Percentiles rank a stretch among this genome's conserved stretches.
Evolutionary conservation across 305 asterid species (phyloP).

Genomic region (Fraxinus dipetala): DNA sequence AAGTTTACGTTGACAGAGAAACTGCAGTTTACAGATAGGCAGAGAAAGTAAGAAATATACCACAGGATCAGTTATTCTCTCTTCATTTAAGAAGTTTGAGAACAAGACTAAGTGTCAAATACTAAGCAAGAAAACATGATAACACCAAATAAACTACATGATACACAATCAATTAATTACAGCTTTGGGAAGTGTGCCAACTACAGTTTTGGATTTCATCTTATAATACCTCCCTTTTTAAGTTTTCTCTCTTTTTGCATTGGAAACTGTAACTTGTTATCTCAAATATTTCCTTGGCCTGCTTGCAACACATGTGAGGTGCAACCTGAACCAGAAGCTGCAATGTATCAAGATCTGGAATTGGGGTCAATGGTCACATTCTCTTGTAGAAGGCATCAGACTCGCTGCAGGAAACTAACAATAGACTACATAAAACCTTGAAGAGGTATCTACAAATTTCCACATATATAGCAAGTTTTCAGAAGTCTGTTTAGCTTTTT

Average conservation of each 20-base stretch:
- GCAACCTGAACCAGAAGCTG: not conserved
- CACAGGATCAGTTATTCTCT: not conserved
- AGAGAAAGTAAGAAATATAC: not conserved
- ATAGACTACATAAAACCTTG: constrained; percentile 6
- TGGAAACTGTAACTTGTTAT: not conserved
- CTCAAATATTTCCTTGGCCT: not conserved
- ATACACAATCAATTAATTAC: not conserved
- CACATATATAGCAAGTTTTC: not conserved
- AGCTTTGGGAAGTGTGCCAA: not conserved
- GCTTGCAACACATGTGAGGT: not conserved
- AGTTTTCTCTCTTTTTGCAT: not conserved
- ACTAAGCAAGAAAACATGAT: not conserved
- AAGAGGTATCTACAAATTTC: constrained; percentile 7
- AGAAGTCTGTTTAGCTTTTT: constrained; percentile 1
- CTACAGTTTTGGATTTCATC: not conserved
- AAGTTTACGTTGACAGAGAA: not conserved
- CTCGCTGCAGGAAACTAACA: not conserved
- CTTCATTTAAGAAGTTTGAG: not conserved
- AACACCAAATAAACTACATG: not conserved
- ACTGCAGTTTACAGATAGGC: not conserved
- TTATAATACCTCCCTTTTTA: not conserved
- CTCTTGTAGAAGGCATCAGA: not conserved
- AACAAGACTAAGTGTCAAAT: not conserved
- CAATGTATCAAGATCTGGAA: not conserved
- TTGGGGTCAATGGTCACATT: not conserved